Evolutionary conservation across 148 eudicot genomes (phyloP).

Genomic region (Chenopodium quinoa): DNA sequence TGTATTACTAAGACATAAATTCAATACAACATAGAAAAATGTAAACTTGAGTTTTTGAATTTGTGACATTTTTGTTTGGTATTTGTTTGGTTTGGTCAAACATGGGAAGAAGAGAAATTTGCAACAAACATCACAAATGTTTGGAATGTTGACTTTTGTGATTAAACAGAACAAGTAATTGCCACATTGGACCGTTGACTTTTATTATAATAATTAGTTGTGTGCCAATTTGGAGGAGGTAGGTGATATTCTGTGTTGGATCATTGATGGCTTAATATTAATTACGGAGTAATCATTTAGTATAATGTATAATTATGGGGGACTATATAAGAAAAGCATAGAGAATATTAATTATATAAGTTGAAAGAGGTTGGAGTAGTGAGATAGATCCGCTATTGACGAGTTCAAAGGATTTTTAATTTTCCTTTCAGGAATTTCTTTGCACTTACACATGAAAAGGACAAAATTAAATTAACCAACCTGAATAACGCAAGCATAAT

Average conservation of each 20-base stretch:
- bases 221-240: not conserved
- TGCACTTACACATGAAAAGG: no score
- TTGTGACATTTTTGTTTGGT: constrained; percentile 4
- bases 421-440: no score
- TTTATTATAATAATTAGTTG: no score
- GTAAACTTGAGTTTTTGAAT: constrained; percentile 16
- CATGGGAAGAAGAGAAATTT: not conserved
- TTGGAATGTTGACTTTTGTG: constrained; percentile 14
- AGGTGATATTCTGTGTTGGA: not conserved
- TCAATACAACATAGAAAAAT: constrained; percentile 2
- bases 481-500: no score
- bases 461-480: no score
- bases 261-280: not conserved
- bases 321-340: no score
- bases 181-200: not conserved
- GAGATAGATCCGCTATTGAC: not conserved
- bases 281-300: no score
- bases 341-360: no score
- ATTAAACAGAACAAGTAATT: not conserved
- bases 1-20: not conserved
- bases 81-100: not conserved
- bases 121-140: not conserved
- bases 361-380: no score
- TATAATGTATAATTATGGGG: no score
- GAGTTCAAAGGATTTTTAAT: no score